Percentiles rank a stretch among this genome's conserved stretches.
Evolutionary conservation across 2,329 filamentous ascomycete genomes (phyloP).

Genomic region (Blumeria hordei): DNA sequence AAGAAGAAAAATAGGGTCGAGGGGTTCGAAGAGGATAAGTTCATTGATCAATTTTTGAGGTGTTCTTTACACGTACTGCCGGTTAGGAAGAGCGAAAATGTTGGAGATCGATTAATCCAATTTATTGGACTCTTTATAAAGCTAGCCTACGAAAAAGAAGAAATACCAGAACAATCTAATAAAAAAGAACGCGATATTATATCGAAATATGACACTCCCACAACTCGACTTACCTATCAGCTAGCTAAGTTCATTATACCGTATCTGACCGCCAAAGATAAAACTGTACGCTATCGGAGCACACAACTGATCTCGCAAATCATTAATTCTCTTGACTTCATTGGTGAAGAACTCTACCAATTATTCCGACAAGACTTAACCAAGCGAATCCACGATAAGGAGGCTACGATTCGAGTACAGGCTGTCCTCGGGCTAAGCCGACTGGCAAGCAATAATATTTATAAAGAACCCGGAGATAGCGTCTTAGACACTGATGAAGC

Average conservation of each 20-base stretch:
- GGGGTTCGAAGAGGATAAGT: slow-evolving; percentile 63
- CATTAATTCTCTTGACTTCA: slow-evolving; percentile 74
- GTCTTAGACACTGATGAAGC: slow-evolving; percentile 42
- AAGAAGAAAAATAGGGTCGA: slow-evolving; percentile 28
- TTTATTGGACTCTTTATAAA: slow-evolving; percentile 76
- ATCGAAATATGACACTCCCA: slow-evolving; percentile 50
- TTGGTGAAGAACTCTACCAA: slow-evolving; percentile 80
- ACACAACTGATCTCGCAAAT: slow-evolving; percentile 80
- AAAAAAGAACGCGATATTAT: slow-evolving; percentile 47
- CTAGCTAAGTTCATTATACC: slow-evolving; percentile 53
- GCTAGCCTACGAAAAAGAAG: slow-evolving; percentile 45
- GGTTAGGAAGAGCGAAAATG: slow-evolving; percentile 76
- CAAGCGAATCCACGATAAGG: slow-evolving; percentile 79
- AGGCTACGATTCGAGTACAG: slow-evolving; percentile 75
- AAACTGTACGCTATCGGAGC: slow-evolving; percentile 68
- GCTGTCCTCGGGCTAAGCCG: slow-evolving; percentile 76
- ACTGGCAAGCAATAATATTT: slow-evolving; percentile 54
- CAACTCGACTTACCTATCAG: slow-evolving; percentile 48
- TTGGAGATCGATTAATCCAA: slow-evolving; percentile 62
- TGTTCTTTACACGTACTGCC: slow-evolving; percentile 63
- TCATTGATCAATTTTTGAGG: slow-evolving; percentile 65
- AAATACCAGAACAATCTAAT: slow-evolving; percentile 34
- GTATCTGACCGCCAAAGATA: slow-evolving; percentile 70
- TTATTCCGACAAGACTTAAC: slow-evolving; percentile 56
- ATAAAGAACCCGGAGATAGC: slow-evolving; percentile 44